These are phyloP conservation scores for Stephanodiscus minutulus DNA, from an alignment of 108 stramenopile genomes.

Conservation along the genomic window DNA sequence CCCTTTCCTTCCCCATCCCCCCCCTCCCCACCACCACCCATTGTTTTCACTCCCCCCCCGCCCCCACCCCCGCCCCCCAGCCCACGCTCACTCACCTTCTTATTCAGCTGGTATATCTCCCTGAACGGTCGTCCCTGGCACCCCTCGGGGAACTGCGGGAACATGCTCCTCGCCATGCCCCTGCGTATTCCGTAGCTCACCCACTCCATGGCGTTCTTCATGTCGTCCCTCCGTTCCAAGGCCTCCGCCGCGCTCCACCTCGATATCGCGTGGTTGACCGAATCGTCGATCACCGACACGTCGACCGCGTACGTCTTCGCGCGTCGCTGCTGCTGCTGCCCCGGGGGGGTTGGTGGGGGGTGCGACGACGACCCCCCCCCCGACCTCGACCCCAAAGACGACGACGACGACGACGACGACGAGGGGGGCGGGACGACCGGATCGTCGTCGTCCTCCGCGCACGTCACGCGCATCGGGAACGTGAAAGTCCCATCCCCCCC, in stretches of 20 bases:
- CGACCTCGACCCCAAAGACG: too few relatives aligned
- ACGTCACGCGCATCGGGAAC: slow-evolving; percentile 50
- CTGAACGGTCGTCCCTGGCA: slow-evolving; percentile 81
- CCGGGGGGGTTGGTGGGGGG: neutral
- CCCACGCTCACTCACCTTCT: slow-evolving; percentile 68
- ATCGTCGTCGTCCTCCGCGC: slow-evolving; percentile 47
- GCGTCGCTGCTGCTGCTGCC: slow-evolving; percentile 6
- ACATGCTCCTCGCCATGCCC: slow-evolving; percentile 75
- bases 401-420: neutral
- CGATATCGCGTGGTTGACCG: slow-evolving; percentile 39
- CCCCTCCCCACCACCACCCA: too few relatives aligned
- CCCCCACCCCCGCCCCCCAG: neutral
- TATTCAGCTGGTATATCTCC: slow-evolving; percentile 89
- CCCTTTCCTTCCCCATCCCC: too few relatives aligned
- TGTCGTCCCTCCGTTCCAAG: slow-evolving; percentile 37
- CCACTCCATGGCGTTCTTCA: slow-evolving; percentile 54
- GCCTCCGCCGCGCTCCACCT: slow-evolving; percentile 32
- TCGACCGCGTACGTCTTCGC: slow-evolving; percentile 51
- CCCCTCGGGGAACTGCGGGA: slow-evolving; percentile 85
- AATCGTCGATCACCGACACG: slow-evolving; percentile 41
- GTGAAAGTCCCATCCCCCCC: slow-evolving; percentile 35
- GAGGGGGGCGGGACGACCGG: too few relatives aligned
- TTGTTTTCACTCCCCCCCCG: neutral
- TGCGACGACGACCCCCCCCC: too few relatives aligned
- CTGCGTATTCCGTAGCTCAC: slow-evolving; percentile 60